These are phyloP conservation scores for Orbilia blumenaviensis DNA, from an alignment of 2,329 filamentous ascomycete species.

Conservation along the genomic window DNA sequence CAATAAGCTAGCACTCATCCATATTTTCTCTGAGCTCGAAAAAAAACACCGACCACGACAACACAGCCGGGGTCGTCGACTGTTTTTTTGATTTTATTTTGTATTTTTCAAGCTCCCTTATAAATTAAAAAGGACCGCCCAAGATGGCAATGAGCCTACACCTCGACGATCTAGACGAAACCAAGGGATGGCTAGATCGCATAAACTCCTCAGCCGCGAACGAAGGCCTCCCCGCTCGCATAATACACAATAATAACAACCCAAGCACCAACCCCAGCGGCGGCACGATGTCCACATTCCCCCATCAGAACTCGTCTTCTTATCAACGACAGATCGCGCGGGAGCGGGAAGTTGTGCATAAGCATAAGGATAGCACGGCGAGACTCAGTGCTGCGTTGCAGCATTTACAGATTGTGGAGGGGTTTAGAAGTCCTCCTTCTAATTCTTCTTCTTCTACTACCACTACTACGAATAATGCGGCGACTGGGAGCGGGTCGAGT, in stretches of 20 bases:
- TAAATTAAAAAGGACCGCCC: neutral
- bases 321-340: slow-evolving; percentile 34
- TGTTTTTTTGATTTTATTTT: no score
- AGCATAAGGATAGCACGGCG: slow-evolving; percentile 38
- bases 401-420: slow-evolving; percentile 40
- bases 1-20: no score
- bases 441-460: no score
- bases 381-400: slow-evolving; percentile 40
- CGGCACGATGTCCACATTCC: slow-evolving; percentile 1
- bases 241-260: neutral
- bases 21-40: no score
- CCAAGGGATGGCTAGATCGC: slow-evolving; percentile 38
- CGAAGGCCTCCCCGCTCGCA: slow-evolving; percentile 10
- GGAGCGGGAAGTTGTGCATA: slow-evolving; percentile 29
- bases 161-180: slow-evolving; percentile 47
- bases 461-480: no score
- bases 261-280: neutral
- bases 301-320: neutral
- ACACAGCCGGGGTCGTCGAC: no score
- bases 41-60: no score
- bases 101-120: neutral
- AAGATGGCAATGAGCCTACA: slow-evolving; percentile 53
- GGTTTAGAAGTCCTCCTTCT: neutral
- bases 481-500: neutral
- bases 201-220: slow-evolving; percentile 16